phyloP scores from a whole-genome alignment of 2,329 filamentous ascomycete genomes.

The Neofusicoccum ribis region DNA sequence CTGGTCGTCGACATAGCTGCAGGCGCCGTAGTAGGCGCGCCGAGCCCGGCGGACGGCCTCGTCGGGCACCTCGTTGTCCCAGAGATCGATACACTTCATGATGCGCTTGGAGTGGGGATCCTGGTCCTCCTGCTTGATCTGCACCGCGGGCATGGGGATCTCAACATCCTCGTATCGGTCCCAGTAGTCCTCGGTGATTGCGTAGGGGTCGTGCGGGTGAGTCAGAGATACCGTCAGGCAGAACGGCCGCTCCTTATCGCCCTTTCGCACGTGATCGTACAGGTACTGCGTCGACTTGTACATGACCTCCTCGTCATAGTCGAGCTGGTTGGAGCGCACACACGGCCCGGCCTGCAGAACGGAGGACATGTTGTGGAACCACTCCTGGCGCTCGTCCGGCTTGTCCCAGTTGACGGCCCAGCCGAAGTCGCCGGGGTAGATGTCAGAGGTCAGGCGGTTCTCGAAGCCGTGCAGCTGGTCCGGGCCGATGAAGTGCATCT shows the following conservation, averaged over 20 bases:
- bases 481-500: conserved; percentile 93
- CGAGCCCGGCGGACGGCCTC: conserved; percentile 84
- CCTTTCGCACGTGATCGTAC: conserved; percentile 85
- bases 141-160: conserved; percentile 77
- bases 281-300: conserved; percentile 86
- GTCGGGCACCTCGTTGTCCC: conserved; percentile 78
- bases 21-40: conserved; percentile 87
- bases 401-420: conserved; percentile 97
- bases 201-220: conserved; percentile 93
- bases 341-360: conserved; percentile 87
- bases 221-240: conserved; percentile 89
- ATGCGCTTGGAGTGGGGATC: conserved; percentile 86
- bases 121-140: conserved; percentile 76
- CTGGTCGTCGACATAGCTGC: conserved; percentile 92
- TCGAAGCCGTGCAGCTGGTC: conserved; percentile 95
- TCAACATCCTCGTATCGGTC: conserved; percentile 87
- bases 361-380: conserved; percentile 92
- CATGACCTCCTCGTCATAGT: conserved; percentile 96
- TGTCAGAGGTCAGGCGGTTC: conserved; percentile 87
- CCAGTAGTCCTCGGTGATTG: conserved; percentile 92
- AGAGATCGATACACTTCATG: conserved; percentile 82
- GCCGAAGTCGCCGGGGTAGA: conserved; percentile 91
- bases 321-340: conserved; percentile 89
- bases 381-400: conserved; percentile 79
- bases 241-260: conserved; percentile 71